Evolutionary conservation across 2,329 filamentous ascomycete species (phyloP).

Genomic region (Talaromyces albobiverticillius): DNA sequence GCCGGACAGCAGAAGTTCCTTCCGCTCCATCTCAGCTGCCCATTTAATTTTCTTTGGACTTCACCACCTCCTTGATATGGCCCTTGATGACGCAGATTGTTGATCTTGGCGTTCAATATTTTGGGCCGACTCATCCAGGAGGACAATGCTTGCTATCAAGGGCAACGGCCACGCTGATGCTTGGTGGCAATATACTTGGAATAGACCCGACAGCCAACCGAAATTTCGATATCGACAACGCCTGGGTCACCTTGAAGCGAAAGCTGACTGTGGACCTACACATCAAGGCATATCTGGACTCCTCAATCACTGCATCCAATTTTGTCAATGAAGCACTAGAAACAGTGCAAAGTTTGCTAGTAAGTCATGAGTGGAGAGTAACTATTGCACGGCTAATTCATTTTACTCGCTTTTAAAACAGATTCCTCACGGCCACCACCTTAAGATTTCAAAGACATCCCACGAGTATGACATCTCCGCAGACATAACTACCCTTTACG

Average conservation of each 20-base stretch:
- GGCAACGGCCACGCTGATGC: conserved; percentile 9
- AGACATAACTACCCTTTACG: background rate
- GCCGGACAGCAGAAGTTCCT: background rate
- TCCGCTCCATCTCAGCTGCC: background rate
- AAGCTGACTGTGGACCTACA: conserved; percentile 7
- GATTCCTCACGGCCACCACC: background rate
- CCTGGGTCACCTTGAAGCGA: conserved; percentile 9
- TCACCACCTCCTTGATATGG: background rate
- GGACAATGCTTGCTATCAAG: conserved; percentile 11
- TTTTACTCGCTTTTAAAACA: background rate
- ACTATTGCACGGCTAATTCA: background rate
- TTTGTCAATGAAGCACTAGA: conserved; percentile 9
- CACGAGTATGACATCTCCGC: conserved; percentile 2
- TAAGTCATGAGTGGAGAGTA: background rate
- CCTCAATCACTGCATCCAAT: background rate
- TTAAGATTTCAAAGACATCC: background rate
- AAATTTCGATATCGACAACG: background rate
- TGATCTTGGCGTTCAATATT: conserved; percentile 8
- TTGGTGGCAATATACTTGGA: background rate
- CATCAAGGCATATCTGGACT: background rate
- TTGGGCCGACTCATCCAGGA: background rate
- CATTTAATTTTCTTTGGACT: background rate
- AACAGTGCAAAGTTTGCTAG: conserved; percentile 5
- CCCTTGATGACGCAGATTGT: conserved; percentile 10
- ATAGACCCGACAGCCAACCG: background rate